These are phyloP conservation scores for Chenopodium formosanum DNA, from an alignment of 148 eudicot genomes.

Conservation along the genomic window DNA sequence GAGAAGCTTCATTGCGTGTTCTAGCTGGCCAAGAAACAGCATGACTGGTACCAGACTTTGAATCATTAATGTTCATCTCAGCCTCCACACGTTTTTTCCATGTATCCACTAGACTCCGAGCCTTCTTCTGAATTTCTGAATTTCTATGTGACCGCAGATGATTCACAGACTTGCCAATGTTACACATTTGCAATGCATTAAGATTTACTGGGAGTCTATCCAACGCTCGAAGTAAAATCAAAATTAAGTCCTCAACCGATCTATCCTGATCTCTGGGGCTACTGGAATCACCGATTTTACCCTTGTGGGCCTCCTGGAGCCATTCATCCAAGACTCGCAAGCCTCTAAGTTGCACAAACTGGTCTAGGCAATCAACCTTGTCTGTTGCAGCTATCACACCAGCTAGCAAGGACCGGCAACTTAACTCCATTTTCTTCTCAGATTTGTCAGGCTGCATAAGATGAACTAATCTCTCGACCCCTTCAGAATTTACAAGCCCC, in stretches of 20 bases:
- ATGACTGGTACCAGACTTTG: slow-evolving; percentile 55
- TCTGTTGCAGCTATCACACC: slow-evolving; percentile 81
- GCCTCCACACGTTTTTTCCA: slow-evolving; percentile 99
- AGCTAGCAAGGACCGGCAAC: slow-evolving; percentile 60
- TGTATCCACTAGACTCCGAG: slow-evolving; percentile 81
- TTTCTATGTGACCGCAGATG: slow-evolving; percentile 74
- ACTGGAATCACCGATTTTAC: slow-evolving; percentile 58
- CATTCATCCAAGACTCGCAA: slow-evolving; percentile 78
- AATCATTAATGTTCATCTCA: slow-evolving; percentile 72
- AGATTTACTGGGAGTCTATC: slow-evolving; percentile 93
- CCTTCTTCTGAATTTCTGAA: slow-evolving; percentile 87
- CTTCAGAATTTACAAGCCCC: slow-evolving; percentile 63
- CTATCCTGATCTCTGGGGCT: slow-evolving; percentile 67
- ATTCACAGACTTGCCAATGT: slow-evolving; percentile 94
- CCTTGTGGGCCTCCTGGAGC: slow-evolving; percentile 89
- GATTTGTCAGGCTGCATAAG: slow-evolving; percentile 69
- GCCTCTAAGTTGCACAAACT: slow-evolving; percentile 84
- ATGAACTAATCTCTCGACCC: slow-evolving; percentile 77
- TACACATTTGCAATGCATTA: slow-evolving; percentile 73
- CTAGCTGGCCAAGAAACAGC: slow-evolving; percentile 60
- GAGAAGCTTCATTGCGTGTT: slow-evolving; percentile 57
- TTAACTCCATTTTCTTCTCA: slow-evolving; percentile 60
- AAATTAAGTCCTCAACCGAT: slow-evolving; percentile 78
- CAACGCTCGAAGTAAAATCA: slow-evolving; percentile 80
- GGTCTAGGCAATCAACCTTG: slow-evolving; percentile 67